These are phyloP conservation scores for Sugiyamaella novakii DNA, from an alignment of 1,139 yeast genomes.

Conservation along the genomic window DNA sequence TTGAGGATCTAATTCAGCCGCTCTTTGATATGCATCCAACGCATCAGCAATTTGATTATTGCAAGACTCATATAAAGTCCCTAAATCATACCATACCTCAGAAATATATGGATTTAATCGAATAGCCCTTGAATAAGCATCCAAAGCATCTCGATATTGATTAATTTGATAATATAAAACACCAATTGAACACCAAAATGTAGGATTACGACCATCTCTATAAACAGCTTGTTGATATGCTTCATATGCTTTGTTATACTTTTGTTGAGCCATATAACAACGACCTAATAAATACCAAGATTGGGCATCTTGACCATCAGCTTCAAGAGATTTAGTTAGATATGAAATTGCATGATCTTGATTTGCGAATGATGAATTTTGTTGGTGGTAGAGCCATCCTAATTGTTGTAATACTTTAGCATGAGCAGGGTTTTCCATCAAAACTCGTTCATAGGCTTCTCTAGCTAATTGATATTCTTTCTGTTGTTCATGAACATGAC, in stretches of 20 bases:
- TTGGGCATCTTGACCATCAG: constrained; percentile 89
- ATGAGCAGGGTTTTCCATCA: constrained; percentile 87
- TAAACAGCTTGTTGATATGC: constrained; percentile 99
- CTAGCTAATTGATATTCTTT: constrained; percentile 89
- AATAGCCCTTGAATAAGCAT: constrained; percentile 95
- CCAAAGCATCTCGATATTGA: constrained; percentile 94
- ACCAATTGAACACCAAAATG: constrained; percentile 99
- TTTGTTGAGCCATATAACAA: constrained; percentile 94
- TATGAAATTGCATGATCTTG: constrained; percentile 81
- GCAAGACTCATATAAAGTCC: constrained; percentile 94
- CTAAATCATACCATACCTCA: constrained; percentile 98
- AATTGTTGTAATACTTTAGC: constrained; percentile 94
- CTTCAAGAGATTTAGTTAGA: constrained; percentile 81
- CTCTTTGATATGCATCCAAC: constrained; percentile 93
- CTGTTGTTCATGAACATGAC: constrained; percentile 91
- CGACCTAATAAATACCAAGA: constrained; percentile 97
- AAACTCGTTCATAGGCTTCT: constrained; percentile 92
- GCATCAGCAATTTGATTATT: constrained; percentile 95
- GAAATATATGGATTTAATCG: constrained; percentile 92
- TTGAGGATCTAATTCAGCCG: constrained; percentile 91
- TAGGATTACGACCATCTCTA: constrained; percentile 93
- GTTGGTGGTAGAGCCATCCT: constrained; percentile 94
- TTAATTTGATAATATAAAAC: constrained; percentile 93
- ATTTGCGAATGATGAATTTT: constrained; percentile 69
- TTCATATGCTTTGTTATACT: constrained; percentile 94